Percentiles rank a stretch among this genome's conserved stretches.
These are phyloP conservation scores for Nicotiana knightiana DNA, from an alignment of 257 asterid genomes.

Conservation along the genomic window DNA sequence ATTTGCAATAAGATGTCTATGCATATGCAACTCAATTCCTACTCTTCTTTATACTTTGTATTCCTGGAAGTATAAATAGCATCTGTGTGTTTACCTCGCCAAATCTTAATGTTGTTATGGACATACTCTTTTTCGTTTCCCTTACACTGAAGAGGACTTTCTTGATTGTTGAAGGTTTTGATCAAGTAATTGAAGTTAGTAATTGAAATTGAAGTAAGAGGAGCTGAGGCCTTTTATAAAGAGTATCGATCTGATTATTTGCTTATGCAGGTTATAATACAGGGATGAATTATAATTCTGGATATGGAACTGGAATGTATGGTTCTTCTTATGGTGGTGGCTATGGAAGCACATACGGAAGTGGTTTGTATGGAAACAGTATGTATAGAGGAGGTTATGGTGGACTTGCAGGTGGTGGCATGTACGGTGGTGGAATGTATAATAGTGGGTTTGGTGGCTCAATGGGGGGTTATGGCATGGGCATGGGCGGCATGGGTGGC, in stretches of 20 bases:
- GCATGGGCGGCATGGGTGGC: constrained; percentile 39
- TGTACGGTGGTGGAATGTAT: constrained; percentile 87
- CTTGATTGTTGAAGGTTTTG: background rate
- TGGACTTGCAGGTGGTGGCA: constrained; percentile 71
- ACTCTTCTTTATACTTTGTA: background rate
- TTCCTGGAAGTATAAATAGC: background rate
- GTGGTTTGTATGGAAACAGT: constrained; percentile 79
- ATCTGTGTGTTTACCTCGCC: background rate
- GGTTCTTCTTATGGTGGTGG: constrained; percentile 26
- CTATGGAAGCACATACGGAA: constrained; percentile 58
- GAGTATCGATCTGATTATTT: constrained; percentile 15
- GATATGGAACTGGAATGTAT: constrained; percentile 63
- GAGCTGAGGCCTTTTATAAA: background rate
- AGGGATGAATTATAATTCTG: constrained; percentile 50
- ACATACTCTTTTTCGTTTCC: background rate
- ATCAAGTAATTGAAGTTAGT: background rate
- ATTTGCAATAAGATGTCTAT: background rate
- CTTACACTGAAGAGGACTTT: background rate
- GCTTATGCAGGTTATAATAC: constrained; percentile 53
- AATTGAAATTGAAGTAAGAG: constrained; percentile 3
- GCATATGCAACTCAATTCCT: background rate
- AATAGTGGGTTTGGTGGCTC: constrained; percentile 56
- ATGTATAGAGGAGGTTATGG: constrained; percentile 90
- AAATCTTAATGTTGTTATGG: background rate
- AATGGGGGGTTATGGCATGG: constrained; percentile 55